Evolutionary conservation across 768 basidiomycete species (phyloP), one percentile per base, ranked within the genome.

Genomic region (Phlebiopsis flavidoalba): DNA sequence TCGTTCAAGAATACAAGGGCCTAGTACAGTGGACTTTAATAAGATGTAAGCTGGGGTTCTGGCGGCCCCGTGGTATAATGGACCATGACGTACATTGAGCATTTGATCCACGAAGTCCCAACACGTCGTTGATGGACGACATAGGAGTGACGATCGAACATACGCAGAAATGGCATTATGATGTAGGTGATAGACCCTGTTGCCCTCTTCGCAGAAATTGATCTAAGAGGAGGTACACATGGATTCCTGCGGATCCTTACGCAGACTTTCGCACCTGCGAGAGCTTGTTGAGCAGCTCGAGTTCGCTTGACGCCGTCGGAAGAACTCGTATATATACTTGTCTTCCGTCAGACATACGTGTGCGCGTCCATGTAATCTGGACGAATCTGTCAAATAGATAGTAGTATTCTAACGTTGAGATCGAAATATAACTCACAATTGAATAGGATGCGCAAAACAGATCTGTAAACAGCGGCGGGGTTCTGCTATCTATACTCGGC

Each of bases 151-250:
- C 57, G n/a, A 31, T 66, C 55, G 11, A 67, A 57, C 11, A 21
- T 24, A 3, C 65, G 62, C 2, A 71, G 54, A 46, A 62, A 68
- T 0, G 66, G 66, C 66, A 66, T 69, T 10, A 71, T 66, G 14
- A 69, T 58, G 22, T 61, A 60, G 1, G 57, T 56, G 19, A 60
- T 49, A 5, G 8, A 15, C 3, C 21, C 5, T n/a, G 64, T 61
- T 0, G 36, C 6, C 1, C 55, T 49, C 24, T 64, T 60, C 3
- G n/a, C 35, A 33, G 26, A 2, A 69, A 48, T 3, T 46, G 21
- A 36, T 69, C 68, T 6, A 64, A 33, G 11, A 69, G 54, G 4
- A n/a, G 66, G 68, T 1, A 65, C 61, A 33, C 63, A 63, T 33
- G 65, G 66, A 40, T 69, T 67, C 1, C 61, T n/a, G 50, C 8